These are phyloP conservation scores for Nakataea oryzae DNA, from an alignment of 2,329 filamentous ascomycete species.

Conservation along the genomic window DNA sequence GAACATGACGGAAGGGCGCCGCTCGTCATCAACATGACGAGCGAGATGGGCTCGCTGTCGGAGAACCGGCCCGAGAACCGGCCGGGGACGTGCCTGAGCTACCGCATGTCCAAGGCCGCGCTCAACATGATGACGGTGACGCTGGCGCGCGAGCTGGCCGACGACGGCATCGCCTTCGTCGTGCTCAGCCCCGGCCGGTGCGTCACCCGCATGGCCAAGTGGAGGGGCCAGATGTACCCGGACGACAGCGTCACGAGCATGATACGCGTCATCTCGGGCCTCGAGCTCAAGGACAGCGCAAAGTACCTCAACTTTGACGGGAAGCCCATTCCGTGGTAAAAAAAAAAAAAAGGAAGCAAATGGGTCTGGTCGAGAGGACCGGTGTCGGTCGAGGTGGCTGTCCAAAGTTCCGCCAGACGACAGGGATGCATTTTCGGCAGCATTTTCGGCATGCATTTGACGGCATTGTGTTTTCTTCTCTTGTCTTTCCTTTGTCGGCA, in stretches of 20 bases:
- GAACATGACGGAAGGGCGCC: neutral
- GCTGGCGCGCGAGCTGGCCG: constrained; percentile 4
- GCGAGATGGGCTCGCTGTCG: constrained; percentile 3
- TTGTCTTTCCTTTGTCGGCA: neutral
- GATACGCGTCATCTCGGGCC: constrained; percentile 1
- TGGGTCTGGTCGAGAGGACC: too few relatives aligned
- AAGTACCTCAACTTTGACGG: constrained; percentile 4
- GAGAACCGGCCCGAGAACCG: constrained; percentile 4
- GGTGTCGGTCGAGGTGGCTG: neutral
- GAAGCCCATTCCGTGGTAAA: constrained; percentile 2
- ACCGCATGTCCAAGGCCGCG: constrained; percentile 20
- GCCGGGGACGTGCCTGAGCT: constrained; percentile 1
- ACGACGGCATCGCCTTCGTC: constrained; percentile 1
- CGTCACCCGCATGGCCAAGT: constrained; percentile 3
- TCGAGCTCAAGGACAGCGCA: constrained; percentile 2
- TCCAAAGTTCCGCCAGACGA: too few relatives aligned
- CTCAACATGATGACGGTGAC: constrained; percentile 26
- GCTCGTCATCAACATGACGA: constrained; percentile 4
- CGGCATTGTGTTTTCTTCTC: neutral
- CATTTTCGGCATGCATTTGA: neutral
- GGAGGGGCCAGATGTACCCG: constrained; percentile 3
- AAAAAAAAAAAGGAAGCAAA: neutral
- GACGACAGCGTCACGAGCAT: constrained; percentile 3
- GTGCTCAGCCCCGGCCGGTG: constrained; percentile 2
- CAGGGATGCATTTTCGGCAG: neutral